Conservation (phyloP, 257 asterid species). For the Ilex asprella region DNA sequence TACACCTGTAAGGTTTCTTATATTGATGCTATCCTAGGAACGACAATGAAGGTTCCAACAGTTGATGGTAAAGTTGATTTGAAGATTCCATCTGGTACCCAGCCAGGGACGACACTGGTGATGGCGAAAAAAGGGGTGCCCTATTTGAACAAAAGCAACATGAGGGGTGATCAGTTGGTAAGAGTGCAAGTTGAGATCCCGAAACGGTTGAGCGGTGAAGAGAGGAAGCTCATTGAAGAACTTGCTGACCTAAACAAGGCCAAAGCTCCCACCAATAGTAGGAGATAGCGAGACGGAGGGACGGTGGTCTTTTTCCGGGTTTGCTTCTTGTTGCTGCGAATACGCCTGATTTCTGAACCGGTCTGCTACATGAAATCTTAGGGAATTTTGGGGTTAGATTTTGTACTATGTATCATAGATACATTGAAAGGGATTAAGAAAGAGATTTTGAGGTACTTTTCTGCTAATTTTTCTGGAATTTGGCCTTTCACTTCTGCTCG, state of each 20-base stretch:
- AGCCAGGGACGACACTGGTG: slow-evolving; percentile 87
- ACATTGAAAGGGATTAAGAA: too few species aligned
- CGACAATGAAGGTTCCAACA: slow-evolving; percentile 78
- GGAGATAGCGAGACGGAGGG: slow-evolving; percentile 29
- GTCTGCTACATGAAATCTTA: too few species aligned
- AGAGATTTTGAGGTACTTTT: too few species aligned
- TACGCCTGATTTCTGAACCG: too few species aligned
- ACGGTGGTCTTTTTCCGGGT: too few species aligned
- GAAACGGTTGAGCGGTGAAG: slow-evolving; percentile 77
- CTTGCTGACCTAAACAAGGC: slow-evolving; percentile 69
- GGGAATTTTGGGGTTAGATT: too few species aligned
- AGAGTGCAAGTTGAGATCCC: slow-evolving; percentile 97
- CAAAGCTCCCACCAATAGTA: slow-evolving; percentile 46
- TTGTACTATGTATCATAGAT: too few species aligned
- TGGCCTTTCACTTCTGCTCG: too few species aligned
- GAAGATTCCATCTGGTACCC: slow-evolving; percentile 85
- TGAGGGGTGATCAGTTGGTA: slow-evolving; percentile 98
- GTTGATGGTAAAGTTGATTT: slow-evolving; percentile 89
- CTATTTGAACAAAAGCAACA: slow-evolving; percentile 50
- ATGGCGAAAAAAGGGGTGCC: slow-evolving; percentile 97
- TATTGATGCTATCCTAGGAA: slow-evolving; percentile 81
- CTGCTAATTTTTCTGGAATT: too few species aligned
- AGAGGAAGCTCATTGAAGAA: slow-evolving; percentile 87
- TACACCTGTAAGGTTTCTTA: slow-evolving; percentile 85
- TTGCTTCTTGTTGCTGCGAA: too few species aligned